Evolutionary conservation across 192 early-diverging fungal species (phyloP).

Genomic region (Backusella luteola): DNA sequence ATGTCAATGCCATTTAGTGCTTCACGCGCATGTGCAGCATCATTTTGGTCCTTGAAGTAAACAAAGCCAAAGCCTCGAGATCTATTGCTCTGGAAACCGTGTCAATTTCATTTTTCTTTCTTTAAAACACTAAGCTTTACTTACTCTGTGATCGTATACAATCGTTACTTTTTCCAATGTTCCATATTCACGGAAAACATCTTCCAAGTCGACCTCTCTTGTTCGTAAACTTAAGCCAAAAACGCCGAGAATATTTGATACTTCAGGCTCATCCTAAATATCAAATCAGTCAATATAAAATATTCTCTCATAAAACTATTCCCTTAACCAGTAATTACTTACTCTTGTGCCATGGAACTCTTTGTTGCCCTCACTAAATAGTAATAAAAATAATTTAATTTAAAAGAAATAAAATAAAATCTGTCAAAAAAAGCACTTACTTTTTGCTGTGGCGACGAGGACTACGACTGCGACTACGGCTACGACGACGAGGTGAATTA

Average conservation of each 20-base stretch:
- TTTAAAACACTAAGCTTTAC: neutral
- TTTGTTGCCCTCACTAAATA: neutral
- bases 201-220: slow-evolving; percentile 56
- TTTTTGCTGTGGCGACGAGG: slow-evolving; percentile 18
- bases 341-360: slow-evolving; percentile 36
- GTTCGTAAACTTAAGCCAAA: slow-evolving; percentile 68
- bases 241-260: slow-evolving; percentile 63
- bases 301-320: neutral
- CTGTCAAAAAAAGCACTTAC: neutral
- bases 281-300: neutral
- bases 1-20: slow-evolving; percentile 64
- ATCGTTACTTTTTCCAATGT: slow-evolving; percentile 54
- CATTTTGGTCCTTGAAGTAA: slow-evolving; percentile 47
- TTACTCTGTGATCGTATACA: slow-evolving; percentile 59
- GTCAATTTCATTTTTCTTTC: neutral
- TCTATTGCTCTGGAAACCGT: slow-evolving; percentile 43
- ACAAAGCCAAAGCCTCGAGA: slow-evolving; percentile 75
- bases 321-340: neutral
- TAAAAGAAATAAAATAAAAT: neutral
- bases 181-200: slow-evolving; percentile 61
- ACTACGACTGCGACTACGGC: slow-evolving; percentile 13
- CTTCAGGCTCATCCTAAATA: slow-evolving; percentile 33
- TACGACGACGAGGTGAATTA: slow-evolving; percentile 21
- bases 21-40: slow-evolving; percentile 54
- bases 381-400: neutral